Base-by-base conservation (phyloP, 495 filamentous ascomycete species). In the Chaetomidium leptoderma region DNA sequence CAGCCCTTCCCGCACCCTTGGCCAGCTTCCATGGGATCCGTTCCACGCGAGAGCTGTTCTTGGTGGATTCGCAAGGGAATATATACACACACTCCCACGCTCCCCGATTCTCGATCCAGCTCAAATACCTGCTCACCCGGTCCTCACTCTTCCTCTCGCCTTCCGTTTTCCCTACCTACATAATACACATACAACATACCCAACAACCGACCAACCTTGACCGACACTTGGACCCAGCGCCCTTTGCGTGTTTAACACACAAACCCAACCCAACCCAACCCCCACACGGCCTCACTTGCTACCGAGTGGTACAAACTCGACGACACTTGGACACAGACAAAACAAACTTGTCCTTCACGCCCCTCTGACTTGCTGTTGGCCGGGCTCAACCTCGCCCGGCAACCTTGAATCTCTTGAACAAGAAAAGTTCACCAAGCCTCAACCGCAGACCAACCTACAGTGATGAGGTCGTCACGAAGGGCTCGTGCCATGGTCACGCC, bases 1-100 rank as follows among this genome's bases (percentile, higher is more conserved):
- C 66, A 70, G 67, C 69, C 66, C 55, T 68, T 60, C 50, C 64
- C 24, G 63, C 52, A 52, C 63, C 61, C 64, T 63, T 57, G 58
- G 54, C 37, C 55, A 57, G 24, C 42, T 59, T 59, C 39, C 45
- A 30, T 59, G 50, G 60, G 45, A 52, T 51, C 48, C 42, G 49
- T 57, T 49, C 54, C 53, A 47, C 53, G 47, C 29, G 32, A 39
- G 32, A 39, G 26, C 36, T 8, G 30, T 53, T 59, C 58, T 52
- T 45, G 51, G 55, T 60, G 32, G 48, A 59, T 30, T 8, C 36
- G 6, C 47, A 21, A 49, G 51, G 30, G 51, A 26, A 50, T 57
- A 47, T 53, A 47, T 60, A 59, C 39, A 55, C 43, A 16, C 47
- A 44, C 53, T 57, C 48, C 45, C 50, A 23, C n/a, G 26, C 35